phyloP scores from a whole-genome alignment of 179 eudicot species.

The Drosera spatulata region DNA sequence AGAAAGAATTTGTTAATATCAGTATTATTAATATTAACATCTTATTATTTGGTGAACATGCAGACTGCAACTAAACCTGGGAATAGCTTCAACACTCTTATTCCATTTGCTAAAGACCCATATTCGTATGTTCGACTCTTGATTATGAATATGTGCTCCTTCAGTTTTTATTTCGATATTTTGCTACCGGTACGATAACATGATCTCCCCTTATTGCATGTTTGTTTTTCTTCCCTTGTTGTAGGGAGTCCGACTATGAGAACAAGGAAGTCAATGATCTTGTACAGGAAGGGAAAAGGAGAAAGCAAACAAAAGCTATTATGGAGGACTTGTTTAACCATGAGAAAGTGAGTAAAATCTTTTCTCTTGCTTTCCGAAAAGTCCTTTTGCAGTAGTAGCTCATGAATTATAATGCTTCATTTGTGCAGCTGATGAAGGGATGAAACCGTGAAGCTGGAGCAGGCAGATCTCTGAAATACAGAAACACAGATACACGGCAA shows the following conservation, averaged over 20 bases:
- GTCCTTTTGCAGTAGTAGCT: no score
- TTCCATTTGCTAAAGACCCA: conserved; percentile 76
- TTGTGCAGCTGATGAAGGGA: no score
- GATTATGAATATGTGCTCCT: no score
- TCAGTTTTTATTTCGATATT: no score
- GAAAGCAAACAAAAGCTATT: conserved; percentile 83
- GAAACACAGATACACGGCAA: not conserved
- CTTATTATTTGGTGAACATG: conserved; percentile 11
- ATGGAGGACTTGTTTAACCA: conserved; percentile 84
- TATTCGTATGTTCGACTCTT: conserved; percentile 41
- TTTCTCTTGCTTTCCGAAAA: no score
- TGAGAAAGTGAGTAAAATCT: conserved; percentile 38
- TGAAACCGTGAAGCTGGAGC: no score
- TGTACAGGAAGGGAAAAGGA: conserved; percentile 72
- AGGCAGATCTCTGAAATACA: no score
- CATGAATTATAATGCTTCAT: no score
- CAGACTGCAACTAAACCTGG: conserved; percentile 58
- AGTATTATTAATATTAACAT: conserved; percentile 2
- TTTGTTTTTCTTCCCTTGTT: conserved; percentile 9
- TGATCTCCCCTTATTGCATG: not conserved
- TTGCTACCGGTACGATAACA: no score
- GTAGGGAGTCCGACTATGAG: conserved; percentile 68
- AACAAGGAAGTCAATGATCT: conserved; percentile 53
- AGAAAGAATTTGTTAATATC: not conserved
- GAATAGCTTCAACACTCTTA: conserved; percentile 66